Percentiles rank a stretch among this genome's conserved stretches.
Conservation (phyloP, 2,329 filamentous ascomycete species). For the Colletotrichum euphorbiae region DNA sequence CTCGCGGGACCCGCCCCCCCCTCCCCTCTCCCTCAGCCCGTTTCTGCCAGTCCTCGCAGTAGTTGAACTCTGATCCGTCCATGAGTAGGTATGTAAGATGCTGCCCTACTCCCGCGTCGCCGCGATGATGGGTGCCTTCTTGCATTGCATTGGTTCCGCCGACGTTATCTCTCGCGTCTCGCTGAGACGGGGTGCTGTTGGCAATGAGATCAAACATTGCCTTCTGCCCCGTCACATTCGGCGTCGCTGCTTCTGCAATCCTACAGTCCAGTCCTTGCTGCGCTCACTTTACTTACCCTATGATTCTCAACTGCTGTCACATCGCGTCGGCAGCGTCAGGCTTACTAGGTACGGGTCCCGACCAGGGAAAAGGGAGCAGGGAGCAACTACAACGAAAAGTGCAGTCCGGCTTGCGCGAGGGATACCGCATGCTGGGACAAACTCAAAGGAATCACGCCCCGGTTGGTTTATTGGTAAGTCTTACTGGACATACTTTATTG, state of each 20-base stretch:
- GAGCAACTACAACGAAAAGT: background rate
- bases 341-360: constrained; percentile 8
- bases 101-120: background rate
- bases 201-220: constrained; percentile 6
- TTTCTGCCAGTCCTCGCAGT: background rate
- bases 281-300: background rate
- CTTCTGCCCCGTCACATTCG: background rate
- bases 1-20: too few relatives aligned
- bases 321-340: background rate
- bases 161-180: background rate
- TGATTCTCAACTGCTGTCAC: background rate
- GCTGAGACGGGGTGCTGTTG: background rate
- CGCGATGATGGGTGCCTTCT: background rate
- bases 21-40: background rate
- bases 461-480: background rate
- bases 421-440: constrained; percentile 17
- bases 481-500: constrained; percentile 29
- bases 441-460: constrained; percentile 21
- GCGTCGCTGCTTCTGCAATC: background rate
- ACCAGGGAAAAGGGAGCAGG: constrained; percentile 21
- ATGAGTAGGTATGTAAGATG: background rate
- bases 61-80: constrained; percentile 11
- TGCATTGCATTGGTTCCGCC: constrained; percentile 11
- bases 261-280: background rate
- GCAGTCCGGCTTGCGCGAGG: background rate